These are phyloP conservation scores for Annulohypoxylon truncatum DNA, from an alignment of 2,329 filamentous ascomycete species.

Conservation along the genomic window DNA sequence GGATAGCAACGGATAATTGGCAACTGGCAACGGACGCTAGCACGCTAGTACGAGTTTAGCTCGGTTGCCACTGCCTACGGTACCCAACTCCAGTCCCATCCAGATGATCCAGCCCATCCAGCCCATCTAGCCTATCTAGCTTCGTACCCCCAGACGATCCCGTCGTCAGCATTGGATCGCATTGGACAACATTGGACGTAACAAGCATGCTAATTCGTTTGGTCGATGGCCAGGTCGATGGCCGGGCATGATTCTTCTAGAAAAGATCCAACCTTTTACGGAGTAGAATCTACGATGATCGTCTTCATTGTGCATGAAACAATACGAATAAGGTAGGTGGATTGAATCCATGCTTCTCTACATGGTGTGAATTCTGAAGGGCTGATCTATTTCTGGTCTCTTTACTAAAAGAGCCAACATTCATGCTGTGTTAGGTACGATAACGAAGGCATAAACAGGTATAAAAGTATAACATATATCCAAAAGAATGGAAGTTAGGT, in stretches of 20 bases:
- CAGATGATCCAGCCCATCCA: neutral
- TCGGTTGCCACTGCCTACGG: neutral
- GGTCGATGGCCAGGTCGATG: conserved; percentile 7
- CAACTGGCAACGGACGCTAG: conserved; percentile 5
- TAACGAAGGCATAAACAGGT: neutral
- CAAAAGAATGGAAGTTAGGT: neutral
- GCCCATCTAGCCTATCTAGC: neutral
- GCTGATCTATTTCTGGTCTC: conserved; percentile 1
- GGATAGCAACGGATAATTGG: neutral
- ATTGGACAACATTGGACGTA: conserved; percentile 2
- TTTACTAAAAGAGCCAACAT: conserved; percentile 1
- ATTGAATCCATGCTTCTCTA: conserved; percentile 4
- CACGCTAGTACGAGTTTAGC: neutral
- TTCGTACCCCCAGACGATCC: neutral
- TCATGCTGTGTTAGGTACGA: neutral
- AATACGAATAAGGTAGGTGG: conserved; percentile 25
- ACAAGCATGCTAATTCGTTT: conserved; percentile 14
- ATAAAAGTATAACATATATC: neutral
- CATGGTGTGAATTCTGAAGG: neutral
- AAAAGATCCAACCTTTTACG: conserved; percentile 19
- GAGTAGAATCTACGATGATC: conserved; percentile 25
- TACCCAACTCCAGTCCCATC: neutral
- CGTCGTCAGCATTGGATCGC: neutral
- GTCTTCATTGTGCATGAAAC: conserved; percentile 16
- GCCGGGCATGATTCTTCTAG: conserved; percentile 18